phyloP scores from a whole-genome alignment of 805 yeast species.

The Grigorovia jiainica region DNA sequence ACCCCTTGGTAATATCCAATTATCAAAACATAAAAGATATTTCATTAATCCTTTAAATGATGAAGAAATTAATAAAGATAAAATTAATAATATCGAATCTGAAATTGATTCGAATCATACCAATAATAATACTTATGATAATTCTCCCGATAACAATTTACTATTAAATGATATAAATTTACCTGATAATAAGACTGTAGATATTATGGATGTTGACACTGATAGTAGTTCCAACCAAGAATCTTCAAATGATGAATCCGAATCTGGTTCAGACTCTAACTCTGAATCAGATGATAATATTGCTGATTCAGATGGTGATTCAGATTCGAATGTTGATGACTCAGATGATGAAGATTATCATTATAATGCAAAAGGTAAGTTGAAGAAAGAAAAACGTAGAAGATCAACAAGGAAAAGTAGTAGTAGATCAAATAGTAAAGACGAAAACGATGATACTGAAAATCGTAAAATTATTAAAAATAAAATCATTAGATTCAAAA shows the following conservation, averaged over 20 bases:
- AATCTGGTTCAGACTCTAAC: not conserved
- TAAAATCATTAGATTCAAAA: not conserved
- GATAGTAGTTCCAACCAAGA: not conserved
- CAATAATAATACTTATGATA: not conserved
- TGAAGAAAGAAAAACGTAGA: not conserved
- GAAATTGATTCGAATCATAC: too few species aligned
- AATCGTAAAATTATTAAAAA: not conserved
- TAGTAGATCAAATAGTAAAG: too few species aligned
- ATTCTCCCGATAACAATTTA: too few species aligned
- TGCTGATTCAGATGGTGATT: not conserved
- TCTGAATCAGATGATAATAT: too few species aligned
- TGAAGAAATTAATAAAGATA: not conserved
- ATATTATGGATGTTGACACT: not conserved
- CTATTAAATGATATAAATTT: not conserved
- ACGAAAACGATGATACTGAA: not conserved
- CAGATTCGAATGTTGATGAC: constrained; percentile 1
- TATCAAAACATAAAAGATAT: constrained; percentile 26
- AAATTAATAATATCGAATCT: too few species aligned
- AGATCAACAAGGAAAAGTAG: not conserved
- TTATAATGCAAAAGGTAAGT: not conserved
- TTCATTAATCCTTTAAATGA: constrained; percentile 21
- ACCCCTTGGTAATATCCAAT: constrained; percentile 21
- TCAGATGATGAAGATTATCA: not conserved
- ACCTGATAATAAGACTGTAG: not conserved
- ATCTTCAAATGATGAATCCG: not conserved